Conservation (phyloP, 2,329 filamentous ascomycete species). For the Xylaria multiplex region DNA sequence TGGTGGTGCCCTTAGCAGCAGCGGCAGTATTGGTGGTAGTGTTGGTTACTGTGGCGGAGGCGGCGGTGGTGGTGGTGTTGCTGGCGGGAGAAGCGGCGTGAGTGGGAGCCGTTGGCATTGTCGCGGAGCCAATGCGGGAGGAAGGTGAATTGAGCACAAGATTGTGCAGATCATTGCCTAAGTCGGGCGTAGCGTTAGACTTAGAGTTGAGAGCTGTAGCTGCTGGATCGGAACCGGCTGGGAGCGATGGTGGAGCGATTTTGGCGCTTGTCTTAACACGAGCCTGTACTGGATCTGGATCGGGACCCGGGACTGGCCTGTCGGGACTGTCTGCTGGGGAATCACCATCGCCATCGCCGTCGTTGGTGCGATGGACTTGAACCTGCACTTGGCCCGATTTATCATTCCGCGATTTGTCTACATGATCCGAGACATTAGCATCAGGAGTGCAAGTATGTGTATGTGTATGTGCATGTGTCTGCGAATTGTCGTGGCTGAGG, state of each 20-base stretch:
- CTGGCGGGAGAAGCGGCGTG: constrained; percentile 2
- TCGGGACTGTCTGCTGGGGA: constrained; percentile 7
- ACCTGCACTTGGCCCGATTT: neutral
- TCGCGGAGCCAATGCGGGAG: constrained; percentile 8
- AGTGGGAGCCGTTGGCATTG: constrained; percentile 10
- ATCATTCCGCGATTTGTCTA: constrained; percentile 17
- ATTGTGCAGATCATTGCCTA: constrained; percentile 52
- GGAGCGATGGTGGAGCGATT: constrained; percentile 31
- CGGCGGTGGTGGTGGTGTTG: neutral
- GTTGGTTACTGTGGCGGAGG: constrained; percentile 34
- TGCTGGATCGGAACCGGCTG: constrained; percentile 16
- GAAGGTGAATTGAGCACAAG: constrained; percentile 34
- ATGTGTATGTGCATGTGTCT: neutral
- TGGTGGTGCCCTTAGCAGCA: neutral
- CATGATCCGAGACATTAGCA: constrained; percentile 9
- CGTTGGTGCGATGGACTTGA: neutral
- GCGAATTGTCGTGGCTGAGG: constrained; percentile 1
- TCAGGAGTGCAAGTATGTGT: constrained; percentile 3
- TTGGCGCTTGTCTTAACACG: constrained; percentile 27
- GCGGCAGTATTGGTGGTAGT: neutral
- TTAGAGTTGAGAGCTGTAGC: constrained; percentile 27
- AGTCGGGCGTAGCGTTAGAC: constrained; percentile 34
- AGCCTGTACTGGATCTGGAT: constrained; percentile 15
- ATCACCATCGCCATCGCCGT: neutral
- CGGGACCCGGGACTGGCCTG: constrained; percentile 9